Conservation (phyloP, 2,329 filamentous ascomycete genomes). For the Hypoxylon sp. region DNA sequence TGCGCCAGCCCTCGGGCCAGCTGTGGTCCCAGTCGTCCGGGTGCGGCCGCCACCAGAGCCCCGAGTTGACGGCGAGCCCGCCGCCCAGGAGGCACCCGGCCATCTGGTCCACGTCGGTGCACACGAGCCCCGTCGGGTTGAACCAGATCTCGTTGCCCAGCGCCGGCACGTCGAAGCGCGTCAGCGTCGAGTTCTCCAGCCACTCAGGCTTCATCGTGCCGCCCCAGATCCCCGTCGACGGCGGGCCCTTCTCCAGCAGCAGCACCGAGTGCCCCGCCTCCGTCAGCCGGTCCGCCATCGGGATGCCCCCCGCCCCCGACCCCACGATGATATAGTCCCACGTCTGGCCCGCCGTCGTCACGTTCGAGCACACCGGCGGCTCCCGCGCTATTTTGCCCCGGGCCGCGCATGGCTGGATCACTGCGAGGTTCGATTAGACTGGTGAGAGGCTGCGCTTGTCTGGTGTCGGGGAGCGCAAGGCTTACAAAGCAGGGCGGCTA, state of each 20-base stretch:
- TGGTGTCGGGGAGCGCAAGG: background rate
- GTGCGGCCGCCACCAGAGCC: slow-evolving; percentile 71
- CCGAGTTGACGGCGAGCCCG: slow-evolving; percentile 69
- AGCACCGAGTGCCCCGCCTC: slow-evolving; percentile 69
- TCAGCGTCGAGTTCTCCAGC: slow-evolving; percentile 66
- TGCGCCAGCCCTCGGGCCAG: slow-evolving; percentile 75
- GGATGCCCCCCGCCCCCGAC: slow-evolving; percentile 63
- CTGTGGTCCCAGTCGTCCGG: slow-evolving; percentile 73
- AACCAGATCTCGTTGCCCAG: slow-evolving; percentile 74
- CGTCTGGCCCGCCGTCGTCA: slow-evolving; percentile 40
- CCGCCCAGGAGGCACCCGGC: slow-evolving; percentile 74
- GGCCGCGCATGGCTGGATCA: slow-evolving; percentile 32
- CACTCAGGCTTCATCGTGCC: slow-evolving; percentile 67
- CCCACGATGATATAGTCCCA: slow-evolving; percentile 69
- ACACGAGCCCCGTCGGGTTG: slow-evolving; percentile 67
- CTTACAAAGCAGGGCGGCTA: slow-evolving; percentile 31
- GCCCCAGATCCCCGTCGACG: slow-evolving; percentile 68
- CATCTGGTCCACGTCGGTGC: slow-evolving; percentile 73
- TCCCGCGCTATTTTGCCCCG: slow-evolving; percentile 35
- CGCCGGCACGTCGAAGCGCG: slow-evolving; percentile 73
- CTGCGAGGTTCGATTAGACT: slow-evolving; percentile 28
- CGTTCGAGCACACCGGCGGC: slow-evolving; percentile 39
- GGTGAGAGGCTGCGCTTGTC: background rate
- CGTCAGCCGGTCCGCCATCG: slow-evolving; percentile 65
- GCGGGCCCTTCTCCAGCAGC: slow-evolving; percentile 64